Evolutionary conservation across 768 basidiomycete species (phyloP), one percentile per base, ranked within the genome.

Genomic region (Serendipita sp.): DNA sequence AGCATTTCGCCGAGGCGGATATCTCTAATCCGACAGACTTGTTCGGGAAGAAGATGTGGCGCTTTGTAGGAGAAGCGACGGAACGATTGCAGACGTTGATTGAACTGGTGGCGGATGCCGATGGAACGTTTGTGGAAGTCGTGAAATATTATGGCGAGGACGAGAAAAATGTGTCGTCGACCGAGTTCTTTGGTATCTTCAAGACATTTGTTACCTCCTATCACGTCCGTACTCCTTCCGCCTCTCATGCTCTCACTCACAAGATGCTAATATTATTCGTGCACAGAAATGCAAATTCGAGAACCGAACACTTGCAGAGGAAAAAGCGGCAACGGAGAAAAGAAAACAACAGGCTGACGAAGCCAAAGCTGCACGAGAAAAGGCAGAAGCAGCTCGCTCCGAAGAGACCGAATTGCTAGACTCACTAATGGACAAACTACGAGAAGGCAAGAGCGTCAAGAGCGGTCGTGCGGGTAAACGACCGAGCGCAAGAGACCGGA

Each of bases 121-220:
- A 92, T 30, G 79, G 86, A 1, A 85, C 84, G 0, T 92, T 92
- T 71, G 79, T 80, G 38, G 91, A 95, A 67, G 92, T 91, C 16
- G 80, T 95, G 66, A 84, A 80, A 65, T 95, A 91, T 71, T 99
- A 89, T 71, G 93, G 94, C 10, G 96, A 99, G 74, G 94, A 96
- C 44, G 86, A 90, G 69, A 89, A 86, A 74, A 87, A 78, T 67
- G 85, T 87, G 82, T 76, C 86, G 56, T 91, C 92, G 0, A 80
- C 87, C 2, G 95, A 97, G 70, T 99, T 98, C 77, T 99, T 91
- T 75, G 91, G 85, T 11, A 85, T 95, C 69, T 97, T 98, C 82
- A 93, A 96, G 76, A 96, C 91, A 1, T 99, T 99, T 70, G 82
- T 94, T 32, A 94, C 87, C 0, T 95, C 93, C 1, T 99, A 94